Evolutionary conservation across 2,329 filamentous ascomycete species (phyloP).

Genomic region (Phialemoniopsis sp.): DNA sequence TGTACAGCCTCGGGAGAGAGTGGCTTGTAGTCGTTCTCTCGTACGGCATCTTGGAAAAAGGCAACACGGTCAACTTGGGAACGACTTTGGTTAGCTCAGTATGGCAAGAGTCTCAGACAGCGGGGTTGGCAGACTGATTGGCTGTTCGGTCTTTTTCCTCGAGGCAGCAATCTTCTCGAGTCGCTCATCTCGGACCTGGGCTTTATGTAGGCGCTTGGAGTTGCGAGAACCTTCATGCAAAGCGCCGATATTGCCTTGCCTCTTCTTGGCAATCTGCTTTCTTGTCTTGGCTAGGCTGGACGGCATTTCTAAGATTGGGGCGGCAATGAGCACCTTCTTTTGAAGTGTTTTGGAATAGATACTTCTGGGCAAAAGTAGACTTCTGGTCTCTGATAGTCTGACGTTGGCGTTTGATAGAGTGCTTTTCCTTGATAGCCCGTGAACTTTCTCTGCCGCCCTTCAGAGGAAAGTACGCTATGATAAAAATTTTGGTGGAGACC

Average conservation of each 20-base stretch:
- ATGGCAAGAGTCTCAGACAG: neutral
- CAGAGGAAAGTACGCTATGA: too few relatives aligned
- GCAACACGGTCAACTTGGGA: conserved; percentile 58
- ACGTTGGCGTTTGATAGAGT: too few relatives aligned
- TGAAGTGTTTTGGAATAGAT: too few relatives aligned
- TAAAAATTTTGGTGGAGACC: conserved; percentile 10
- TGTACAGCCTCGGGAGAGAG: conserved; percentile 55
- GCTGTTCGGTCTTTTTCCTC: conserved; percentile 69
- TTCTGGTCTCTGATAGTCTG: too few relatives aligned
- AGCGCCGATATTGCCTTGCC: conserved; percentile 64
- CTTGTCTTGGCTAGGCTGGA: conserved; percentile 76
- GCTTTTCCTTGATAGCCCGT: too few relatives aligned
- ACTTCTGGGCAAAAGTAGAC: too few relatives aligned
- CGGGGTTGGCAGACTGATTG: conserved; percentile 49
- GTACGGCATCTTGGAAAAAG: conserved; percentile 68
- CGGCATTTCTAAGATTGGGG: conserved; percentile 73
- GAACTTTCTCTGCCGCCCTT: too few relatives aligned
- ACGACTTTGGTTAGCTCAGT: neutral
- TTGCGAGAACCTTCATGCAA: conserved; percentile 89
- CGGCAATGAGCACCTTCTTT: too few relatives aligned
- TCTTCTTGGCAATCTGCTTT: conserved; percentile 89
- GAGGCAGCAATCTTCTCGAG: conserved; percentile 68
- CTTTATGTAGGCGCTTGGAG: conserved; percentile 74
- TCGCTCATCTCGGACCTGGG: conserved; percentile 76
- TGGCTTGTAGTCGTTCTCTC: conserved; percentile 43